A percentile compares a stretch with the other conserved stretches of the same genome.
These are phyloP conservation scores for Mycena epipterygia DNA, from an alignment of 768 basidiomycete genomes.

Conservation along the genomic window DNA sequence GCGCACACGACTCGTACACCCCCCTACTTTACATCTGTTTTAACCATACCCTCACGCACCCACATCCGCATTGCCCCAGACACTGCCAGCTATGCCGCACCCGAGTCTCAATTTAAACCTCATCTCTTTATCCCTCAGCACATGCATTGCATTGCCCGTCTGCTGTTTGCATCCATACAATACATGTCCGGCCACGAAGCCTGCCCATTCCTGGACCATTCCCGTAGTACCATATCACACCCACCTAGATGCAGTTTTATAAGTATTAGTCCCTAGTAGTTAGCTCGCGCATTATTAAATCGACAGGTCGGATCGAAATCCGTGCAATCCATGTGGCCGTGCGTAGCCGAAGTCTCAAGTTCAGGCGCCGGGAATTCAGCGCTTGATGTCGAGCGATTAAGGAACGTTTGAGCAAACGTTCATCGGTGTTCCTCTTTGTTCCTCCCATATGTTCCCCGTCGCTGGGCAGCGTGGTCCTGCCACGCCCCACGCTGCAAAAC, in stretches of 20 bases:
- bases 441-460: too few species aligned
- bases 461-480: too few species aligned
- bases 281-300: not conserved
- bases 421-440: not conserved
- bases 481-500: not conserved
- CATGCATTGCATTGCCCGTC: not conserved
- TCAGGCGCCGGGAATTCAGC: not conserved
- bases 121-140: too few species aligned
- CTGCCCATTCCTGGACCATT: not conserved
- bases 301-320: not conserved
- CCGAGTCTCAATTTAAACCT: slow-evolving; percentile 3
- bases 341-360: not conserved
- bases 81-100: slow-evolving; percentile 15
- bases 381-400: not conserved
- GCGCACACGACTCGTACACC: slow-evolving; percentile 28
- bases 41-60: slow-evolving; percentile 28
- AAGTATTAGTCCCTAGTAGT: slow-evolving; percentile 20
- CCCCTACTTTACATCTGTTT: slow-evolving; percentile 31
- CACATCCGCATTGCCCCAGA: slow-evolving; percentile 7
- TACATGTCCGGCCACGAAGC: not conserved
- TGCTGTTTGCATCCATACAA: not conserved
- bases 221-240: slow-evolving; percentile 1
- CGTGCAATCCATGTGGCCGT: too few species aligned
- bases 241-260: slow-evolving; percentile 23
- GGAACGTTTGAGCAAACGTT: not conserved